Conservation (phyloP, 2,329 filamentous ascomycete genomes). For the Aspergillus sp. region DNA sequence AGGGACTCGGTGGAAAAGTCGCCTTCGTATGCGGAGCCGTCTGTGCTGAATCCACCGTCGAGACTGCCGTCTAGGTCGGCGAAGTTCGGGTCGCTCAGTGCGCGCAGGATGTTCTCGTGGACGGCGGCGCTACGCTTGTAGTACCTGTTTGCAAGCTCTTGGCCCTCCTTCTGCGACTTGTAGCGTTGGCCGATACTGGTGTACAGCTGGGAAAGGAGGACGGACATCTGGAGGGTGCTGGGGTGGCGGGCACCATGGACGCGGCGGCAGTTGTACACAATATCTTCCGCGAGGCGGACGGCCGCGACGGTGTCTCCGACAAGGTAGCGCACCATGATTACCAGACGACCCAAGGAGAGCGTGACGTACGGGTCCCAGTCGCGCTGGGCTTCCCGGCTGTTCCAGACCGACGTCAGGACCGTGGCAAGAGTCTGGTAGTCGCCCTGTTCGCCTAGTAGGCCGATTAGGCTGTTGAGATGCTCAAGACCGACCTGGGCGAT, state of each 20-base stretch:
- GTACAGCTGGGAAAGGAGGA: conserved; percentile 56
- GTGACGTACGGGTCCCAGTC: conserved; percentile 49
- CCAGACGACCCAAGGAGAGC: conserved; percentile 55
- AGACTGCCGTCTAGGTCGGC: conserved; percentile 27
- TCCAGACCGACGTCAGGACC: conserved; percentile 51
- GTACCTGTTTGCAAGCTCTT: conserved; percentile 43
- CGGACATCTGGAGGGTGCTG: conserved; percentile 54
- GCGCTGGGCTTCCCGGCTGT: conserved; percentile 49
- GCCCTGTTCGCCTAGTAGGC: conserved; percentile 49
- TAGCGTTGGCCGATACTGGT: conserved; percentile 45
- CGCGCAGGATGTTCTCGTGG: conserved; percentile 45
- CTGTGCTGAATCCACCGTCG: conserved; percentile 18
- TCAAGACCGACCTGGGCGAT: conserved; percentile 46
- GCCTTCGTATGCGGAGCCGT: conserved; percentile 16
- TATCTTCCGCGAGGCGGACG: conserved; percentile 56
- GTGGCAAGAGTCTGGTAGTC: conserved; percentile 50
- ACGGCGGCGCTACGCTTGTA: conserved; percentile 44
- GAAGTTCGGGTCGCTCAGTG: conserved; percentile 38
- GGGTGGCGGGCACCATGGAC: conserved; percentile 54
- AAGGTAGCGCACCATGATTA: conserved; percentile 56
- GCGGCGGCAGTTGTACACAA: conserved; percentile 59
- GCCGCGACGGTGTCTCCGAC: conserved; percentile 51
- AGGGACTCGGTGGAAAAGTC: conserved; percentile 6
- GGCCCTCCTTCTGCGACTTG: conserved; percentile 35
- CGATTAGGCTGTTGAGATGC: conserved; percentile 49